Base-by-base conservation (phyloP, 176 grass and related monocot species). In the Panicum miliaceum region DNA sequence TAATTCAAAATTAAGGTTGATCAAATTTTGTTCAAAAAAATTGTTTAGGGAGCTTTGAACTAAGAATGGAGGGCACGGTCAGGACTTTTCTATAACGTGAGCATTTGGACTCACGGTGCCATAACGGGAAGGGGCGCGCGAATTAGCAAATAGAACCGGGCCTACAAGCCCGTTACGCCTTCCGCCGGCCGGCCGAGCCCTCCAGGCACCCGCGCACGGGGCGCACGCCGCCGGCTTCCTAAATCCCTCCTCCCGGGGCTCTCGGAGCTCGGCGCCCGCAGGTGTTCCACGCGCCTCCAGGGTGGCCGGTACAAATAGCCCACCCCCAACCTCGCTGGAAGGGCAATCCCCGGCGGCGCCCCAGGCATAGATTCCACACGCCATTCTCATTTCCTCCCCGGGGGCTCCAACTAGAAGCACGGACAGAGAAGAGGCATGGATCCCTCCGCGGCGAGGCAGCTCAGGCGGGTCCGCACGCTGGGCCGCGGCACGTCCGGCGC, bases 401-500 rank as follows among this genome's bases (percentile, higher is more conserved):
- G 29, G 29, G 29, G 29, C 29, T 32, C 13, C 42, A 47, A 14
- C 41, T 26, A 43, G 32, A 18, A 11, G 6, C 20, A 56, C 8
- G n/a, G 19, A 6, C 22, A 22, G 4, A 12, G 16, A 16, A 27
- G 0, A 18, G 4, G 16, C 45, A 81, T 82, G 79, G 65, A 82
- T 25, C 65, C 68, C 37, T 20, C 38, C 18, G 18, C 2, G n/a
- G 40, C 15, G 15, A 89, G 74, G 23, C 66, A 68, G 47, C 87
- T 89, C 47, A 20, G 58, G 59, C 57, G 76, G 6, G 13, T 84
- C 36, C 75, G 81, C 15, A 89, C 76, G 15, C 87, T 91, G 0
- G 93, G 93, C 11, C 83, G 75, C 68, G 87, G 87, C 76, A 81
- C 87, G 68, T 89, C 87, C 0, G 87, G 81, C 81, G 81, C 87